Evolutionary conservation across 306 rosid species (phyloP).

Genomic region (Rosa persica): DNA sequence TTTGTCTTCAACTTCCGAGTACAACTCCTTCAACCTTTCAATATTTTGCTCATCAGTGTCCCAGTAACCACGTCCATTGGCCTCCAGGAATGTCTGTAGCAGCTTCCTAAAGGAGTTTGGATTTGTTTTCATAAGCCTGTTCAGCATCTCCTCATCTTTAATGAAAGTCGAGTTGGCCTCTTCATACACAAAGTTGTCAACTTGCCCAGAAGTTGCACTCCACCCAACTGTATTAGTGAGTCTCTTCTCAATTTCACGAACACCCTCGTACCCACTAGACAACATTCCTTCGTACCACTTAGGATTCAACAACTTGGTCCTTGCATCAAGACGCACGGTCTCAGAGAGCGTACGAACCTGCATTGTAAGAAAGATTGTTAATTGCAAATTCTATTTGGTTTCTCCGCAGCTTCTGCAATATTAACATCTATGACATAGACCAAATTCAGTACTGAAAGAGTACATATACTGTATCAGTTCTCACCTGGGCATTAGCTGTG

Average conservation of each 20-base stretch:
- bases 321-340: slow-evolving; percentile 95
- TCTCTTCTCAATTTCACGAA: slow-evolving; percentile 93
- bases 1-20: slow-evolving; percentile 92
- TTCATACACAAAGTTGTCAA: slow-evolving; percentile 98
- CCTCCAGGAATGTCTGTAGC: slow-evolving; percentile 94
- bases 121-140: slow-evolving; percentile 79
- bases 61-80: slow-evolving; percentile 98
- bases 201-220: slow-evolving; percentile 99
- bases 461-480: neutral
- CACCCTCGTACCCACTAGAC: slow-evolving; percentile 93
- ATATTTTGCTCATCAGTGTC: slow-evolving; percentile 81
- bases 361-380: slow-evolving; percentile 20
- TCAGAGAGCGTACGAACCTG: slow-evolving; percentile 96
- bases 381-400: neutral
- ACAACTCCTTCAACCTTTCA: slow-evolving; percentile 79
- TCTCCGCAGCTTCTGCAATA: neutral
- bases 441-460: neutral
- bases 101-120: slow-evolving; percentile 95
- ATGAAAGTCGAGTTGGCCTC: slow-evolving; percentile 97
- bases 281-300: slow-evolving; percentile 99
- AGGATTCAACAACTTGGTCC: slow-evolving; percentile 92
- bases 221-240: slow-evolving; percentile 96
- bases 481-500: slow-evolving; percentile 98
- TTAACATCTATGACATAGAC: neutral
- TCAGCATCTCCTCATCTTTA: slow-evolving; percentile 87